Conservation (phyloP, 2,329 filamentous ascomycete genomes). For the Trichoderma sp. region DNA sequence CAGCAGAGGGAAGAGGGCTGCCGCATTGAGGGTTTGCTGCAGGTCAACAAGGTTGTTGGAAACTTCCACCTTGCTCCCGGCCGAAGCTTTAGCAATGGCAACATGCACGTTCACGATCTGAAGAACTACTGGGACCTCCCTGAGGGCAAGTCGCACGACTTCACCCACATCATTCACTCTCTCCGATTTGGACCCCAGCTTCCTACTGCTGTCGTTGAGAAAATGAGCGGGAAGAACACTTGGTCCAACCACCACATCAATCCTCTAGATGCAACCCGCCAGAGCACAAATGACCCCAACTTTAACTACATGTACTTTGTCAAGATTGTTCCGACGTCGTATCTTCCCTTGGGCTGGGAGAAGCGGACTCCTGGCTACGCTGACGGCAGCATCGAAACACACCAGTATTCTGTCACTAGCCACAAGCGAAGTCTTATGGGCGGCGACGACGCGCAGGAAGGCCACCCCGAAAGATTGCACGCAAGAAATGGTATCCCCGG, state of each 20-base stretch:
- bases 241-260: conserved; percentile 93
- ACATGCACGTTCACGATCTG: conserved; percentile 96
- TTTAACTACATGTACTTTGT: conserved; percentile 99
- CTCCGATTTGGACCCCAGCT: conserved; percentile 92
- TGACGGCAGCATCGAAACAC: conserved; percentile 75
- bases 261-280: conserved; percentile 77
- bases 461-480: conserved; percentile 88
- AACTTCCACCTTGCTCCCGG: conserved; percentile 99
- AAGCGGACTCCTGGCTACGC: conserved; percentile 44
- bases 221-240: conserved; percentile 49
- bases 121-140: conserved; percentile 87
- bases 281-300: conserved; percentile 75
- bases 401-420: conserved; percentile 97
- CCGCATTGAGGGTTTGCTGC: conserved; percentile 84
- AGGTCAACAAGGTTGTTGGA: conserved; percentile 96
- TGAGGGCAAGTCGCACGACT: conserved; percentile 71
- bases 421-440: conserved; percentile 86
- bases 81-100: conserved; percentile 91
- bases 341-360: conserved; percentile 88
- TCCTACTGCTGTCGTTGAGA: conserved; percentile 65
- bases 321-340: conserved; percentile 96
- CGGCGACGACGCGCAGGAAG: conserved; percentile 79
- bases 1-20: conserved; percentile 89
- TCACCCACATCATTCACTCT: conserved; percentile 83
- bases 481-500: conserved; percentile 90